Conservation (phyloP, 1,284 basidiomycete species). For the Trametes hirsuta region DNA sequence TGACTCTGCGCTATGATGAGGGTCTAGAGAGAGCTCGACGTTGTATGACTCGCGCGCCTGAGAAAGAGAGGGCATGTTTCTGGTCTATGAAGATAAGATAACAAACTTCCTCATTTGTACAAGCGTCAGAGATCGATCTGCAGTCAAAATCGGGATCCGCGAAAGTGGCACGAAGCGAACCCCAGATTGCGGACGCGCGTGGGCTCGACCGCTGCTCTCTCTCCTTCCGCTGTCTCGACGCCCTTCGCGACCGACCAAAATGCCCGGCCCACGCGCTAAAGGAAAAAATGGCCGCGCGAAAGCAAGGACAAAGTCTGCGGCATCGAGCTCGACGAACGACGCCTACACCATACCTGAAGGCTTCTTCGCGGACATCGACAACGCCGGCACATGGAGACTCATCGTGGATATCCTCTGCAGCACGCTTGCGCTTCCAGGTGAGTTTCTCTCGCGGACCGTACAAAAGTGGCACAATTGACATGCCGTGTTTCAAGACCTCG, state of each 20-base stretch:
- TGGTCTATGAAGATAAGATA: constrained; percentile 18
- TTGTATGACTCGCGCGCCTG: not conserved
- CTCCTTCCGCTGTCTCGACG: not conserved
- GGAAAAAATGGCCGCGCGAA: constrained; percentile 5
- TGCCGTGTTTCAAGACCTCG: constrained; percentile 47
- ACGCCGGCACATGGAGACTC: constrained; percentile 51
- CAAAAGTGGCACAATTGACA: not conserved
- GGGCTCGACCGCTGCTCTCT: not conserved
- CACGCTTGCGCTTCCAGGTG: constrained; percentile 57
- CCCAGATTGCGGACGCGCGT: not conserved
- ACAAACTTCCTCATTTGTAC: not conserved
- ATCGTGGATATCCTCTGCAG: constrained; percentile 52
- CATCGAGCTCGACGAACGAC: constrained; percentile 5
- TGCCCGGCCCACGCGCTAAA: constrained; percentile 19
- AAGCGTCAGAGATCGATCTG: not conserved
- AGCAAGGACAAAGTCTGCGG: not conserved
- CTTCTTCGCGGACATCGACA: constrained; percentile 48
- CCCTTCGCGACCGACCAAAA: not conserved
- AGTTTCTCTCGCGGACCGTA: constrained; percentile 9
- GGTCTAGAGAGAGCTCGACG: constrained; percentile 8
- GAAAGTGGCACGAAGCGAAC: not conserved
- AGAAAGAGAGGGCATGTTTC: not conserved
- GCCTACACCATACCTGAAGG: constrained; percentile 26
- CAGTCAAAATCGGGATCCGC: constrained; percentile 13
- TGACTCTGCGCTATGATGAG: not conserved